Evolutionary conservation across 768 basidiomycete genomes (phyloP).

Genomic region (Lepiota brunneoincarnata): DNA sequence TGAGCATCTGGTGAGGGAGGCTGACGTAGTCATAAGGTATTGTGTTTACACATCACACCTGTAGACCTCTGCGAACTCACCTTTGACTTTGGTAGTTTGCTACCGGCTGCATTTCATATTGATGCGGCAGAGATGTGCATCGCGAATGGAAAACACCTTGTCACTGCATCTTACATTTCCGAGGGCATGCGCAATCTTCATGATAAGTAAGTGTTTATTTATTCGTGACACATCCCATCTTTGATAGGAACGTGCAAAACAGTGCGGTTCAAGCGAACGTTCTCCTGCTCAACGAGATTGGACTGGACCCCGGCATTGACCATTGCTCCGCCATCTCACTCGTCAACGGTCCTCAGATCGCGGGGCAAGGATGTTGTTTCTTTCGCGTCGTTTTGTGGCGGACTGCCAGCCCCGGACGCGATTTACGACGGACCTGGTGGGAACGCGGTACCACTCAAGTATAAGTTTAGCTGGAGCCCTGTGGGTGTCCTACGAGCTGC

Average conservation of each 20-base stretch:
- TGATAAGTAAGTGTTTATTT: conserved; percentile 40
- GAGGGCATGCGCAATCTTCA: conserved; percentile 70
- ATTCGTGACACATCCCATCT: not conserved
- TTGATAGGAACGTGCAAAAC: not conserved
- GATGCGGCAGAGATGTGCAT: conserved; percentile 74
- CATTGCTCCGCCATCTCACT: conserved; percentile 83
- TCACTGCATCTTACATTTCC: conserved; percentile 91
- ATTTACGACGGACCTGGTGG: conserved; percentile 21
- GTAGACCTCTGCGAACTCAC: not conserved
- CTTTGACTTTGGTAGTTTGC: conserved; percentile 46
- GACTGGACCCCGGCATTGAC: conserved; percentile 87
- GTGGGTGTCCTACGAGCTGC: conserved; percentile 83
- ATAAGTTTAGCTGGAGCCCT: conserved; percentile 95
- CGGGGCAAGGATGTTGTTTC: conserved; percentile 58
- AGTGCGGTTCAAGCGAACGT: conserved; percentile 61
- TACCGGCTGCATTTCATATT: conserved; percentile 77
- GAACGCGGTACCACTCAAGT: conserved; percentile 66
- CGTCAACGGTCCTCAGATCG: conserved; percentile 45
- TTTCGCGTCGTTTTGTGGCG: conserved; percentile 92
- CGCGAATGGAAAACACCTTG: conserved; percentile 63
- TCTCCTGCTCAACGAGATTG: conserved; percentile 85
- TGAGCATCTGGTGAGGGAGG: conserved; percentile 48
- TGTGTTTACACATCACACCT: not conserved
- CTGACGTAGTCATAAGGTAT: conserved; percentile 86
- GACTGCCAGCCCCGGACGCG: conserved; percentile 75